phyloP scores from a whole-genome alignment of 1,139 yeast species.

The Yamadazyma trypodendri region DNA sequence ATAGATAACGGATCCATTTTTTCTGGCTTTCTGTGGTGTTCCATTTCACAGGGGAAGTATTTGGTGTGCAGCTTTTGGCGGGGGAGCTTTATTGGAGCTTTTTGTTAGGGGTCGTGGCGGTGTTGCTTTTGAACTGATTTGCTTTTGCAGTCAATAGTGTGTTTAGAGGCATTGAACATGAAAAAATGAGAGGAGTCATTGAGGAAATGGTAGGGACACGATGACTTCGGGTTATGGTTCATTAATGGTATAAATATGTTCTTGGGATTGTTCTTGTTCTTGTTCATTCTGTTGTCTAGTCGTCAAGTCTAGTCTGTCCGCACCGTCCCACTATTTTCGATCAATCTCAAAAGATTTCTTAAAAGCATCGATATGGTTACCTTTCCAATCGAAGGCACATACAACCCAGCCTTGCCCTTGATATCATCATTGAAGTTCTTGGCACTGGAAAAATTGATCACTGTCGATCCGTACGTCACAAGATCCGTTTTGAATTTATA shows the following conservation, averaged over 20 bases:
- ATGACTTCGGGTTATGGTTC: too few species aligned
- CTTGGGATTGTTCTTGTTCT: too few species aligned
- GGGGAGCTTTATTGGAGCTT: too few species aligned
- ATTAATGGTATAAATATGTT: too few species aligned
- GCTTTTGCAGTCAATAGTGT: slow-evolving; percentile 1
- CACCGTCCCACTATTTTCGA: slow-evolving; percentile 45
- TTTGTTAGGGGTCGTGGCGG: too few species aligned
- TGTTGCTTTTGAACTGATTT: too few species aligned
- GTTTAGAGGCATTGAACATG: not conserved
- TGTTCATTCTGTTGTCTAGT: too few species aligned
- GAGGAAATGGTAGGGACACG: slow-evolving; percentile 3
- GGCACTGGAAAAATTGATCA: slow-evolving; percentile 84
- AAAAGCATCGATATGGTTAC: slow-evolving; percentile 93
- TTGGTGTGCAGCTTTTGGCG: too few species aligned
- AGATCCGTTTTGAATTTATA: slow-evolving; percentile 85
- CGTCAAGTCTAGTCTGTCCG: too few species aligned
- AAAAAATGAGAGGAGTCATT: slow-evolving; percentile 6
- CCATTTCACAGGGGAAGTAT: too few species aligned
- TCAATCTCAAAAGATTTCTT: slow-evolving; percentile 79
- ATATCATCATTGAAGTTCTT: slow-evolving; percentile 82
- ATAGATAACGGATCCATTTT: slow-evolving; percentile 66
- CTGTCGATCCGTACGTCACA: slow-evolving; percentile 84
- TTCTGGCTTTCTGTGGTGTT: slow-evolving; percentile 14
- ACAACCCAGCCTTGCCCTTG: slow-evolving; percentile 81
- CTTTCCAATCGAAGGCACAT: slow-evolving; percentile 94